These are phyloP conservation scores for Penicillium diatomitis DNA, from an alignment of 495 filamentous ascomycete species.

Conservation along the genomic window DNA sequence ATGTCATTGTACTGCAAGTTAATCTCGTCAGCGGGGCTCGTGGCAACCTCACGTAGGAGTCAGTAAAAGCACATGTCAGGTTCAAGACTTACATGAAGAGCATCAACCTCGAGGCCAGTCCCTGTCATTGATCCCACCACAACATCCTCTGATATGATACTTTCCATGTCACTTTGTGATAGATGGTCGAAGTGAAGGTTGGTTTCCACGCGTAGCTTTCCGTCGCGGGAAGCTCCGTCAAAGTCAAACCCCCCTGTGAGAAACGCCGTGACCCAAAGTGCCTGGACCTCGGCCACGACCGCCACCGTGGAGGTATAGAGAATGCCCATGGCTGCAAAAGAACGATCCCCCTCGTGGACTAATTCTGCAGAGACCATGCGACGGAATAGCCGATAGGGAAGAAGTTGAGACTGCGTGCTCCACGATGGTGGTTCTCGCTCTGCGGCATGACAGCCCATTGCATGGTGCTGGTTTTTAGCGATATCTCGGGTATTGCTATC, in stretches of 20 bases:
- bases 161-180: constrained; percentile 6
- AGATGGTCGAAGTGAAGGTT: constrained; percentile 2
- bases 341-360: constrained; percentile 45
- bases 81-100: constrained; percentile 17
- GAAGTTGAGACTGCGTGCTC: constrained; percentile 10
- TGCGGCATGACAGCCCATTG: constrained; percentile 2
- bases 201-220: neutral
- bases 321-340: constrained; percentile 52
- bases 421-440: constrained; percentile 7
- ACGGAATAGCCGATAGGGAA: constrained; percentile 43
- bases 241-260: constrained; percentile 22
- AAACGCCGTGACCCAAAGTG: constrained; percentile 59
- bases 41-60: too few relatives aligned
- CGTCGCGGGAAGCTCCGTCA: neutral
- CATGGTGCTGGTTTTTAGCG: constrained; percentile 5
- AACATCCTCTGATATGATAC: constrained; percentile 19
- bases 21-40: neutral
- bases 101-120: constrained; percentile 17
- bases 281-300: constrained; percentile 52
- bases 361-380: constrained; percentile 44
- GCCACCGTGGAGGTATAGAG: constrained; percentile 47
- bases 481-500: constrained; percentile 6
- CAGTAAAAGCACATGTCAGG: too few relatives aligned
- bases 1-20: constrained; percentile 22
- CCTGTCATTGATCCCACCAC: constrained; percentile 19